Percentiles rank a stretch among this genome's conserved stretches.
These are phyloP conservation scores for Suhomyces emberorum DNA, from an alignment of 805 yeast species.

Conservation along the genomic window DNA sequence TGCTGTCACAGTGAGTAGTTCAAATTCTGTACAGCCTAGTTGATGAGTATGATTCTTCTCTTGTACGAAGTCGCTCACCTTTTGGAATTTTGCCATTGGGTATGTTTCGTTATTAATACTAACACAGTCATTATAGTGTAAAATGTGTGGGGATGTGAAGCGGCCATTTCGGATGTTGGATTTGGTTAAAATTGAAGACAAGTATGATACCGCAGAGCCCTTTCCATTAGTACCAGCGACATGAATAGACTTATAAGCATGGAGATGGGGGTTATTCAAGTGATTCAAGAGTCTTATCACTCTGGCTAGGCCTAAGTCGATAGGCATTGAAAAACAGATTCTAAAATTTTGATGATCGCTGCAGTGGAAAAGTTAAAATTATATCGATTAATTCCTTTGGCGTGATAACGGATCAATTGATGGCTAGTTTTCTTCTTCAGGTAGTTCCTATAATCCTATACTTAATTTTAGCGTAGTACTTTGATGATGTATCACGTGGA, in stretches of 20 bases:
- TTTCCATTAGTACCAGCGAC: slow-evolving; percentile 97
- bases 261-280: slow-evolving; percentile 68
- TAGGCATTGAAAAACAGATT: slow-evolving; percentile 37
- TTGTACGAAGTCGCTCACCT: slow-evolving; percentile 42
- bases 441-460: no score
- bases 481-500: no score
- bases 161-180: slow-evolving; percentile 59
- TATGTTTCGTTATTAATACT: slow-evolving; percentile 61
- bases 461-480: no score
- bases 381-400: no score
- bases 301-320: slow-evolving; percentile 38
- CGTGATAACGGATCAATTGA: no score
- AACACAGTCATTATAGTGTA: slow-evolving; percentile 72
- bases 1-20: slow-evolving; percentile 80
- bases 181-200: slow-evolving; percentile 58
- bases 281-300: slow-evolving; percentile 28
- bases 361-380: no score
- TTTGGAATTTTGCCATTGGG: slow-evolving; percentile 40
- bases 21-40: slow-evolving; percentile 84
- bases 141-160: slow-evolving; percentile 86
- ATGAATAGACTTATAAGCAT: slow-evolving; percentile 66
- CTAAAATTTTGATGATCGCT: no score
- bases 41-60: slow-evolving; percentile 33
- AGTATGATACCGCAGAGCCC: slow-evolving; percentile 86
- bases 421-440: no score